Base-by-base conservation (phyloP, 208 protist species). In the Histomonas meleagridis region DNA sequence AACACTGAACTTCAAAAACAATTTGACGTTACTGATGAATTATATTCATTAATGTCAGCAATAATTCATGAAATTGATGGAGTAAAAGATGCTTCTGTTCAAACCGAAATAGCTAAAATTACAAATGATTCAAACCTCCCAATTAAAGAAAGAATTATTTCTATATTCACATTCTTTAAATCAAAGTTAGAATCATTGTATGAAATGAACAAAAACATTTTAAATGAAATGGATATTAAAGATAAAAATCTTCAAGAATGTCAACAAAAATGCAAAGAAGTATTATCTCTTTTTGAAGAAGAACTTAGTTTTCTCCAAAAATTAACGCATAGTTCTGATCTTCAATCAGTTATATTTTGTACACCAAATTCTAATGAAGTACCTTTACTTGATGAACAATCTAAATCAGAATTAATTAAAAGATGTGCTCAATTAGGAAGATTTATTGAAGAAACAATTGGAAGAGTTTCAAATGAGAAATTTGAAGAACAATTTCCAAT, bases 281-380 rank as follows among this genome's bases (percentile, higher is more conserved):
- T 86, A 38, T 48, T 86, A 32, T 48, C 76, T 28, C n/a, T 86
- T 18, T 86, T 46, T 86, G 76, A 86, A 86, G 76, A 86, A 55
- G 40, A 86, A 38, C 76, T 86, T 1, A 55, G 21, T 38, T 86
- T 86, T 48, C 26, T 86, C 0, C 76, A 86, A 55, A 86, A 32
- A 14, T 26, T 86, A 12, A 51, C 76, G 18, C 76, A 86, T 55
- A 51, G 40, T 28, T 57, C 23, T 55, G 76, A 86, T 86, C 28
- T 86, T 3, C 76, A 86, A 40, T 12, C 76, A 38, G 76, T 46
- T 38, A 28, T 86, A 38, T 86, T 86, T 86, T 86, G 18, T 86
- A 0, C 32, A 1, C 18, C 51, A 55, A 55, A 55, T 21, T 38
- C 21, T 12, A 7, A 14, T 38, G 38, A 16, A 32, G 26, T 46